Evolutionary conservation across 108 stramenopile genomes (phyloP).

Genomic region (Nitzschia palea): DNA sequence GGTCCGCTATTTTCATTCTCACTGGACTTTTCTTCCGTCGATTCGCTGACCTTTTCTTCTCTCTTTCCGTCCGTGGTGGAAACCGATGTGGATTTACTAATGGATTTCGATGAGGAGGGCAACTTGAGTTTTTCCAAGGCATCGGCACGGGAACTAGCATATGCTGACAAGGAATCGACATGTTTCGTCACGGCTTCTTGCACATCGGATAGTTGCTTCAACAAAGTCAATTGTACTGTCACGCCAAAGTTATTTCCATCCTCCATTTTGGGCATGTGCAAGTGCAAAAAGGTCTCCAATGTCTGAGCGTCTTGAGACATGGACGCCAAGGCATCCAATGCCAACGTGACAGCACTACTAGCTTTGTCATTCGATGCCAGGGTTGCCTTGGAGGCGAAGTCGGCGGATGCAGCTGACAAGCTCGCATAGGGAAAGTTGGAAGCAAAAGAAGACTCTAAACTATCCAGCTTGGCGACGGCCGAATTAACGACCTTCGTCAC

Average conservation of each 20-base stretch:
- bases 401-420: conserved; percentile 34
- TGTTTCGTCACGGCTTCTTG: conserved; percentile 45
- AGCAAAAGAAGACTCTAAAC: conserved; percentile 15
- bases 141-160: conserved; percentile 70
- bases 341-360: conserved; percentile 16
- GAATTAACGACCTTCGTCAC: conserved; percentile 24
- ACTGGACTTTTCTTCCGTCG: conserved; percentile 46
- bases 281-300: conserved; percentile 29
- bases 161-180: conserved; percentile 56
- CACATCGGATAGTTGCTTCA: conserved; percentile 56
- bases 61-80: conserved; percentile 50
- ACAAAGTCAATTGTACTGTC: conserved; percentile 69
- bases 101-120: conserved; percentile 24
- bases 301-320: conserved; percentile 13
- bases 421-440: conserved; percentile 23
- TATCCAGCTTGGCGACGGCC: conserved; percentile 14
- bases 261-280: conserved; percentile 67
- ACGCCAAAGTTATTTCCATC: conserved; percentile 87
- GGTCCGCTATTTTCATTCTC: conserved; percentile 15
- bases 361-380: conserved; percentile 21
- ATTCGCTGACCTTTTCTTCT: conserved; percentile 38
- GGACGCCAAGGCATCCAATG: conserved; percentile 32
- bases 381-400: conserved; percentile 24
- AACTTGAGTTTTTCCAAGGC: conserved; percentile 65
- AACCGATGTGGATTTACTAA: conserved; percentile 32